Percentiles rank a stretch among this genome's conserved stretches.
These are phyloP conservation scores for Salix caprea DNA, from an alignment of 345 rosid genomes.

Conservation along the genomic window DNA sequence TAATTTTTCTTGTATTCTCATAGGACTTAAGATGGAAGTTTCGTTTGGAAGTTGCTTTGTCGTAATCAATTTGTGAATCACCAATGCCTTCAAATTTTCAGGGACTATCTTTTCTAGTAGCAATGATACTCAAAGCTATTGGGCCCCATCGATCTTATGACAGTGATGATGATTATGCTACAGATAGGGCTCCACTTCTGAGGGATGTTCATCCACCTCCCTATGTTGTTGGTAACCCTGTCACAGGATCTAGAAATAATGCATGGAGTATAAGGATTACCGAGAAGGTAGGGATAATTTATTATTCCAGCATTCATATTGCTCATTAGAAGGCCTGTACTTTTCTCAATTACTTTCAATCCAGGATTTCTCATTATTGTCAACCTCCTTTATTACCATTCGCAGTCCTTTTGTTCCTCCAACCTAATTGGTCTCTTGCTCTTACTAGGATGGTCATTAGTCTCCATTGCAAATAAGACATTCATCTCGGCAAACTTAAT, in stretches of 20 bases:
- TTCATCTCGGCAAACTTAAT: background rate
- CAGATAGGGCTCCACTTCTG: slow-evolving; percentile 63
- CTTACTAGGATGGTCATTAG: background rate
- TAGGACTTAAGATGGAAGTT: background rate
- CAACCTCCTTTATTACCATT: background rate
- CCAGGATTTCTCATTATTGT: background rate
- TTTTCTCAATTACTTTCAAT: background rate
- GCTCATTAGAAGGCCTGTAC: background rate
- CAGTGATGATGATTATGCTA: slow-evolving; percentile 63
- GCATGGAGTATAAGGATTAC: slow-evolving; percentile 50
- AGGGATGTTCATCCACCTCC: slow-evolving; percentile 44
- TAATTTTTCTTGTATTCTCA: background rate
- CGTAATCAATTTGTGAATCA: slow-evolving; percentile 6
- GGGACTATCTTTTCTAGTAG: slow-evolving; percentile 61
- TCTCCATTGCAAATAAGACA: background rate
- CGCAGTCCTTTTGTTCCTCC: background rate
- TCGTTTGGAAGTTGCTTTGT: background rate
- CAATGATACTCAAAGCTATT: slow-evolving; percentile 64
- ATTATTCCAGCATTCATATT: background rate
- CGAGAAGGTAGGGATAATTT: slow-evolving; percentile 42
- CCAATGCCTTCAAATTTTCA: slow-evolving; percentile 18
- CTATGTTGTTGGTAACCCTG: slow-evolving; percentile 64
- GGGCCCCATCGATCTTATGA: slow-evolving; percentile 71
- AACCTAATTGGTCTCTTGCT: background rate
- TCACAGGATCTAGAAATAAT: slow-evolving; percentile 47